Evolutionary conservation across 495 filamentous ascomycete species (phyloP).

Genomic region (Filosporella fistucella): DNA sequence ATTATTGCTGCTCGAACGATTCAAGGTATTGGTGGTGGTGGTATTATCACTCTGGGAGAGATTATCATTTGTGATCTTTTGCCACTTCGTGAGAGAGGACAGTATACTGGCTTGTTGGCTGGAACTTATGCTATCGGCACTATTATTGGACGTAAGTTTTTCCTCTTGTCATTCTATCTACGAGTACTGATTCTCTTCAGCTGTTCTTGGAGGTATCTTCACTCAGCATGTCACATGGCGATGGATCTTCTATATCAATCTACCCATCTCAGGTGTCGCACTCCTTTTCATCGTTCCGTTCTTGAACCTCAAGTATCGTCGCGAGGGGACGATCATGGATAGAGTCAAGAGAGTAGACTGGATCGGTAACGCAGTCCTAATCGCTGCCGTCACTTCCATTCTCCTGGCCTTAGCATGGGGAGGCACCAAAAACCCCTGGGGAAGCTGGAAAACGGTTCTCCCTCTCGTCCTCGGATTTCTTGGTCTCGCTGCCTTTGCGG

Average conservation of each 20-base stretch:
- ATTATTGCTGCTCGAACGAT: constrained; percentile 68
- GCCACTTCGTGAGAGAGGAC: constrained; percentile 42
- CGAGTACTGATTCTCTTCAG: no score
- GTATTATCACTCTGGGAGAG: constrained; percentile 70
- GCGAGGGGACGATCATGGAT: constrained; percentile 2
- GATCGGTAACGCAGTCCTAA: constrained; percentile 35
- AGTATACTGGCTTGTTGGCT: constrained; percentile 23
- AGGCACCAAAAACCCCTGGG: constrained; percentile 30
- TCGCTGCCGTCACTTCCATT: constrained; percentile 29
- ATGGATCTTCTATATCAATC: constrained; percentile 79
- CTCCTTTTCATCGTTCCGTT: constrained; percentile 53
- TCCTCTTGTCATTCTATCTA: no score
- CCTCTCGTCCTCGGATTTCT: constrained; percentile 24
- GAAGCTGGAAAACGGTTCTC: constrained; percentile 21
- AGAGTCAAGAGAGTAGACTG: constrained; percentile 38
- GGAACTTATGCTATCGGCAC: constrained; percentile 30
- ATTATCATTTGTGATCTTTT: constrained; percentile 78
- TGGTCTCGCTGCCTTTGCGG: not conserved
- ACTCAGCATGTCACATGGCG: constrained; percentile 67
- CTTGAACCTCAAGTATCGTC: constrained; percentile 30
- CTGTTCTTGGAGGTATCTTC: constrained; percentile 61
- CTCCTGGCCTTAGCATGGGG: constrained; percentile 43
- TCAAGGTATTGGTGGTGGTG: constrained; percentile 77
- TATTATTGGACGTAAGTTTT: no score
- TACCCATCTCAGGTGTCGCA: constrained; percentile 54